Evolutionary conservation across 2,329 filamentous ascomycete species (phyloP).

Genomic region (Xylariaceae sp.): DNA sequence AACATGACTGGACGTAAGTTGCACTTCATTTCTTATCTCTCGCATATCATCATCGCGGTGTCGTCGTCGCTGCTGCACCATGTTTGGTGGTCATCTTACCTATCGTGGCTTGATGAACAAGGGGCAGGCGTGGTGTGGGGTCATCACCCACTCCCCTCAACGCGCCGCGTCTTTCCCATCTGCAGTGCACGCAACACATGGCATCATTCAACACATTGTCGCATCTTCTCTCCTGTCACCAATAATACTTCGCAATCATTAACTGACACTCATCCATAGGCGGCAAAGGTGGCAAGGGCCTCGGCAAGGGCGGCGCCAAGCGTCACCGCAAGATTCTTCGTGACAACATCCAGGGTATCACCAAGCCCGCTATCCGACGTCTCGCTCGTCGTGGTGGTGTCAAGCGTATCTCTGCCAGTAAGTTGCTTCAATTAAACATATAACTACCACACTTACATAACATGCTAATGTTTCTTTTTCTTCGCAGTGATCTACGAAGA

Average conservation of each 20-base stretch:
- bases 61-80: slow-evolving; percentile 18
- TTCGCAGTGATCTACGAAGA: slow-evolving; percentile 72
- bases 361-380: slow-evolving; percentile 97
- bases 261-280: slow-evolving; percentile 57
- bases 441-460: neutral
- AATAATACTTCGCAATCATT: neutral
- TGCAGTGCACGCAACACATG: slow-evolving; percentile 7
- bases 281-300: slow-evolving; percentile 94
- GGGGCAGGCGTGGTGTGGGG: slow-evolving; percentile 23
- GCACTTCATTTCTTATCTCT: slow-evolving; percentile 13
- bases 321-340: slow-evolving; percentile 98
- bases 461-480: slow-evolving; percentile 2
- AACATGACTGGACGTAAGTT: slow-evolving; percentile 72
- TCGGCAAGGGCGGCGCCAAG: slow-evolving; percentile 98
- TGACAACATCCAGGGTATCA: slow-evolving; percentile 99
- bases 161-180: slow-evolving; percentile 29
- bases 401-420: slow-evolving; percentile 98
- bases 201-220: slow-evolving; percentile 2
- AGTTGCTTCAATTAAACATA: slow-evolving; percentile 26
- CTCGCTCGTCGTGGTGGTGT: slow-evolving; percentile 98
- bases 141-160: slow-evolving; percentile 14
- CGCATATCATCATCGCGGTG: no score
- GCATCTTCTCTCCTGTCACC: neutral
- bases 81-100: neutral
- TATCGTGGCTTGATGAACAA: slow-evolving; percentile 7